These are phyloP conservation scores for Noccaea caerulescens DNA, from an alignment of 345 rosid species.

Conservation along the genomic window DNA sequence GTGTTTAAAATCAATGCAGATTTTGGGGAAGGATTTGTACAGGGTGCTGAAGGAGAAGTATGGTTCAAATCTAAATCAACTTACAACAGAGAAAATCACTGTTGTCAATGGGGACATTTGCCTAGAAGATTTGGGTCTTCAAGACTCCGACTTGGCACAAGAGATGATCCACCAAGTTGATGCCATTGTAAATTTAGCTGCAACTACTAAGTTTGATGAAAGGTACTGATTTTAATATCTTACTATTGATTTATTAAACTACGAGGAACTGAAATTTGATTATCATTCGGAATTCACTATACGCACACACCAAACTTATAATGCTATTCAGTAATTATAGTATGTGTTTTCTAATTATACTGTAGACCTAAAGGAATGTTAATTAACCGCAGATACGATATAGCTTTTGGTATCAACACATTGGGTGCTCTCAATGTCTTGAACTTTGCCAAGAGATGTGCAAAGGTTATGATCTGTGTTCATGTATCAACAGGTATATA, in stretches of 20 bases:
- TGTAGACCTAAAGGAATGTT: neutral
- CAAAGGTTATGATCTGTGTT: conserved; percentile 45
- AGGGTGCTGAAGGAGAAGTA: conserved; percentile 40
- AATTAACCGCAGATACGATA: conserved; percentile 42
- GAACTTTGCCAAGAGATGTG: conserved; percentile 59
- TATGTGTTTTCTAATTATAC: too few species aligned
- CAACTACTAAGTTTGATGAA: conserved; percentile 47
- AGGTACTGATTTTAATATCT: conserved; percentile 30
- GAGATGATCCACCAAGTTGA: conserved; percentile 40
- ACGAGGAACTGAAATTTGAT: neutral
- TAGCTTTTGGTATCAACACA: conserved; percentile 57
- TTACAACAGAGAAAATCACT: conserved; percentile 26
- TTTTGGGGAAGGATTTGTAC: conserved; percentile 38
- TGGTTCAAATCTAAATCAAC: conserved; percentile 25
- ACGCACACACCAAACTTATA: too few species aligned
- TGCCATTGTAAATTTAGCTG: conserved; percentile 43
- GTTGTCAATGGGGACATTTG: conserved; percentile 38
- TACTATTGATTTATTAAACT: neutral
- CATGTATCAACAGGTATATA: conserved; percentile 76
- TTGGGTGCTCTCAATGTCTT: conserved; percentile 51
- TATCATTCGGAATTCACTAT: neutral
- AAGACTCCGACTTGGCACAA: conserved; percentile 24
- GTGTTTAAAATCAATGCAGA: conserved; percentile 20
- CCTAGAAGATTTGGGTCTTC: conserved; percentile 38
- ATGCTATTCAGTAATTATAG: too few species aligned